Conservation (phyloP, 2,329 filamentous ascomycete species). For the Cladosporium sp. region DNA sequence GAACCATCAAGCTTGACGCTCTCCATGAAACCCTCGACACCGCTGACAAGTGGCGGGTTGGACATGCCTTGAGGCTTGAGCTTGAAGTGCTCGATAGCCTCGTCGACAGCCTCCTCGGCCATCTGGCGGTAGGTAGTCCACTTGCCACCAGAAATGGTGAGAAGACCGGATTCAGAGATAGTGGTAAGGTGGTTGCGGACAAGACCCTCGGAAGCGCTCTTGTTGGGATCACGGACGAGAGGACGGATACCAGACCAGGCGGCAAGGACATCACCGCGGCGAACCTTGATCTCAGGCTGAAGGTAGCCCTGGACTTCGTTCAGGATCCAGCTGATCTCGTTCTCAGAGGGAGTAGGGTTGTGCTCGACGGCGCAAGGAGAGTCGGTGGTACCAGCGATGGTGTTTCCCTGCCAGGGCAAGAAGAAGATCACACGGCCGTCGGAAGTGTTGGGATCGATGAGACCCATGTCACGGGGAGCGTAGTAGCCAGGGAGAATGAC, state of each 20-base stretch:
- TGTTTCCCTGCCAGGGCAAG: slow-evolving; percentile 89
- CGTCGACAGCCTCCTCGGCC: slow-evolving; percentile 84
- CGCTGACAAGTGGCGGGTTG: slow-evolving; percentile 61
- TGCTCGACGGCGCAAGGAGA: slow-evolving; percentile 67
- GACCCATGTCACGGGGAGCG: slow-evolving; percentile 78
- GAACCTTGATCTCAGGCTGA: slow-evolving; percentile 77
- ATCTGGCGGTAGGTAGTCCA: slow-evolving; percentile 90
- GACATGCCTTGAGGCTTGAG: slow-evolving; percentile 55
- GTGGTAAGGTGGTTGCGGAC: slow-evolving; percentile 84
- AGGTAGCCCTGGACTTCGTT: slow-evolving; percentile 78
- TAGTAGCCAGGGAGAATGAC: slow-evolving; percentile 84
- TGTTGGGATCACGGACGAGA: slow-evolving; percentile 80
- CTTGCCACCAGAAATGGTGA: slow-evolving; percentile 85
- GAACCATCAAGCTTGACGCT: slow-evolving; percentile 65
- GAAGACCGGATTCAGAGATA: slow-evolving; percentile 70
- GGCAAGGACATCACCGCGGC: slow-evolving; percentile 80
- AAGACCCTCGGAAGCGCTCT: slow-evolving; percentile 78
- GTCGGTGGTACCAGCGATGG: slow-evolving; percentile 84
- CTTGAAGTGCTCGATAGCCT: slow-evolving; percentile 66
- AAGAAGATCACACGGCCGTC: slow-evolving; percentile 92
- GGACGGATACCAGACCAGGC: slow-evolving; percentile 87
- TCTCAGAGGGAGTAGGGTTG: slow-evolving; percentile 73
- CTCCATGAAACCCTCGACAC: slow-evolving; percentile 67
- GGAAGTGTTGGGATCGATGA: slow-evolving; percentile 81
- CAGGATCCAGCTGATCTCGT: slow-evolving; percentile 85